These are phyloP conservation scores for Capsella rubella DNA, from an alignment of 441 rosid genomes.

Conservation along the genomic window DNA sequence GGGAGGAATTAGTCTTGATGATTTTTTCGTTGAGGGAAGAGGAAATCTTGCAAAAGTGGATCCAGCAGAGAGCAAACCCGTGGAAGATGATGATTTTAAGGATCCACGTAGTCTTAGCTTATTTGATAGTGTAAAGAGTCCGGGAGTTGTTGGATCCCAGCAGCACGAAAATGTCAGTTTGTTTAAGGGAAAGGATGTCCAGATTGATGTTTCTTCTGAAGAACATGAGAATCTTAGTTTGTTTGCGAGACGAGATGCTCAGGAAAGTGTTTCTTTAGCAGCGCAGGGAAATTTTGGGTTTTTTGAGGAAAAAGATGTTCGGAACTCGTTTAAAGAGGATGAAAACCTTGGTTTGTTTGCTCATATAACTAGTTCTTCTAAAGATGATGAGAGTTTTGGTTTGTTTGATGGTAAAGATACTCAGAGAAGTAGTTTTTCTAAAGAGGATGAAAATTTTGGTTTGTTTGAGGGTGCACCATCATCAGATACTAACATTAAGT, in stretches of 20 bases:
- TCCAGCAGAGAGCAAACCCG: conserved; percentile 30
- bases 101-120: conserved; percentile 48
- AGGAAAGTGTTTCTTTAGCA: conserved; percentile 22
- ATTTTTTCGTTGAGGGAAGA: conserved; percentile 53
- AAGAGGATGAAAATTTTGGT: conserved; percentile 33
- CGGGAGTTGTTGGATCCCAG: conserved; percentile 26
- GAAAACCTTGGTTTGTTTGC: conserved; percentile 43
- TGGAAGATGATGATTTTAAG: conserved; percentile 45
- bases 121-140: conserved; percentile 29
- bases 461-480: conserved; percentile 46
- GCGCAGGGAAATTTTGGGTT: conserved; percentile 42
- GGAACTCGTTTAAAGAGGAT: conserved; percentile 39
- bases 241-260: conserved; percentile 32
- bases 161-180: conserved; percentile 23
- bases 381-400: conserved; percentile 32
- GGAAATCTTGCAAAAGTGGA: conserved; percentile 44
- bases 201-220: conserved; percentile 28
- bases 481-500: conserved; percentile 40
- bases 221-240: conserved; percentile 42
- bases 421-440: conserved; percentile 27
- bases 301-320: conserved; percentile 30
- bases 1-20: conserved; percentile 60
- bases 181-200: conserved; percentile 1
- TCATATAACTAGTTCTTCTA: conserved; percentile 31
- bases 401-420: conserved; percentile 28